Evolutionary conservation across 768 basidiomycete genomes (phyloP).

Genomic region (Clavaria fumosa): DNA sequence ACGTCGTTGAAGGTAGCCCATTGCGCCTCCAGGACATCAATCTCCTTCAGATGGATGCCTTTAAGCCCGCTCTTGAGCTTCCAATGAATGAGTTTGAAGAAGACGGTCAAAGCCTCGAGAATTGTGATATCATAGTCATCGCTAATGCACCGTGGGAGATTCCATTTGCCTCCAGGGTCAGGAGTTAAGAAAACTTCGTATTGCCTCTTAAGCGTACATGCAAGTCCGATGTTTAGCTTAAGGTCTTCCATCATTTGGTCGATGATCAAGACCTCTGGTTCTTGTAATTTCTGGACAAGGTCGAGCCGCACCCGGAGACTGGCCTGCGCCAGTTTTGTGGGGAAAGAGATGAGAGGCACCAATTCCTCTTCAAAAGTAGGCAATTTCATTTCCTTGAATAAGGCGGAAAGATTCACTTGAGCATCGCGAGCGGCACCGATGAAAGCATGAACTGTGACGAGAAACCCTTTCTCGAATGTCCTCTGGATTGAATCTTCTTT

Average conservation of each 20-base stretch:
- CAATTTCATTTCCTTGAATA: conserved; percentile 79
- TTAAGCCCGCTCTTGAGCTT: conserved; percentile 87
- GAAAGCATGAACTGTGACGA: conserved; percentile 76
- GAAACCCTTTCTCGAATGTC: conserved; percentile 83
- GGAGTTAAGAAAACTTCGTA: conserved; percentile 85
- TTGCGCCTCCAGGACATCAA: conserved; percentile 91
- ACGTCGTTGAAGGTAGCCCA: conserved; percentile 93
- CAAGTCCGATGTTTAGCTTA: conserved; percentile 78
- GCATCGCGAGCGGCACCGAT: conserved; percentile 77
- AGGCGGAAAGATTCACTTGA: conserved; percentile 60
- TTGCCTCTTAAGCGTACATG: conserved; percentile 89
- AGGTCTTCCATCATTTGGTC: conserved; percentile 92
- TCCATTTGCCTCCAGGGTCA: conserved; percentile 80
- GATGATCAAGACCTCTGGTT: conserved; percentile 80
- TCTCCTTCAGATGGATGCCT: conserved; percentile 94
- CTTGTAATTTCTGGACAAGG: conserved; percentile 74
- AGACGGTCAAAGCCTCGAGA: conserved; percentile 70
- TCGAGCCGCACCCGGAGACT: conserved; percentile 79
- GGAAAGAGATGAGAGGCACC: conserved; percentile 87
- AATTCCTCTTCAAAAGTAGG: conserved; percentile 84
- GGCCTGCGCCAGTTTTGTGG: conserved; percentile 87
- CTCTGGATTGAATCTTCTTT: conserved; percentile 95
- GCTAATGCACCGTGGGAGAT: conserved; percentile 73
- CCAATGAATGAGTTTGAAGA: conserved; percentile 92
- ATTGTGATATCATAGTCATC: conserved; percentile 85